phyloP scores from a whole-genome alignment of 345 rosid genomes.

The Aquilaria malaccensis region DNA sequence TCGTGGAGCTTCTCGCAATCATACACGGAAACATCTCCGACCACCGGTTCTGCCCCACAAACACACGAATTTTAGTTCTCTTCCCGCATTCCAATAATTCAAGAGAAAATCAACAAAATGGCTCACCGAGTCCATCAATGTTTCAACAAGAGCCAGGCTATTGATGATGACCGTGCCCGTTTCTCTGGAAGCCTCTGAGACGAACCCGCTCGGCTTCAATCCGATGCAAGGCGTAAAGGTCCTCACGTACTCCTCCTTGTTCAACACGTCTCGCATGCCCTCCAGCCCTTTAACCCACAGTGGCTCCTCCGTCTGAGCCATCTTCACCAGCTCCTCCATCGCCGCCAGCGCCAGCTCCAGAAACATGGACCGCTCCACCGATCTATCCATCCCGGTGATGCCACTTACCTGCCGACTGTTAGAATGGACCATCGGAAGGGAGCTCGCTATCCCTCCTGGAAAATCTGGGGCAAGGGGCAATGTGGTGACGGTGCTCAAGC shows the following conservation, averaged over 20 bases:
- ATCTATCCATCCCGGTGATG: slow-evolving; percentile 15
- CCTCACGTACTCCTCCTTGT: slow-evolving; percentile 46
- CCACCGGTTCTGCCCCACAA: slow-evolving; percentile 50
- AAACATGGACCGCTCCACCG: slow-evolving; percentile 27
- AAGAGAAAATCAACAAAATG: slow-evolving; percentile 2
- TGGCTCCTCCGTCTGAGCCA: slow-evolving; percentile 38
- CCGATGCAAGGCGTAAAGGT: slow-evolving; percentile 27
- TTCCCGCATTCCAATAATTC: background rate
- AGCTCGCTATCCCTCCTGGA: slow-evolving; percentile 24
- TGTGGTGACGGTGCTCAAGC: slow-evolving; percentile 6
- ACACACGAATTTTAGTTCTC: background rate
- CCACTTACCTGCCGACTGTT: slow-evolving; percentile 14
- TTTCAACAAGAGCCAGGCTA: slow-evolving; percentile 50
- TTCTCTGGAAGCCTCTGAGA: slow-evolving; percentile 52
- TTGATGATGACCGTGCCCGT: slow-evolving; percentile 40
- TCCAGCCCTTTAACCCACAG: slow-evolving; percentile 47
- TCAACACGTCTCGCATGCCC: slow-evolving; percentile 38
- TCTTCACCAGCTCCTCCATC: slow-evolving; percentile 52
- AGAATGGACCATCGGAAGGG: slow-evolving; percentile 29
- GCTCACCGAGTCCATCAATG: slow-evolving; percentile 68
- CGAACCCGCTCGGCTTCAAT: slow-evolving; percentile 26
- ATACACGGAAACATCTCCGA: slow-evolving; percentile 49
- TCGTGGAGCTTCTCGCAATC: slow-evolving; percentile 35
- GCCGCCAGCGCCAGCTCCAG: slow-evolving; percentile 52
- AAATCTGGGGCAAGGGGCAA: slow-evolving; percentile 27